phyloP scores from a whole-genome alignment of 31 red algal species.

The Odonthalia washingtoniensis region DNA sequence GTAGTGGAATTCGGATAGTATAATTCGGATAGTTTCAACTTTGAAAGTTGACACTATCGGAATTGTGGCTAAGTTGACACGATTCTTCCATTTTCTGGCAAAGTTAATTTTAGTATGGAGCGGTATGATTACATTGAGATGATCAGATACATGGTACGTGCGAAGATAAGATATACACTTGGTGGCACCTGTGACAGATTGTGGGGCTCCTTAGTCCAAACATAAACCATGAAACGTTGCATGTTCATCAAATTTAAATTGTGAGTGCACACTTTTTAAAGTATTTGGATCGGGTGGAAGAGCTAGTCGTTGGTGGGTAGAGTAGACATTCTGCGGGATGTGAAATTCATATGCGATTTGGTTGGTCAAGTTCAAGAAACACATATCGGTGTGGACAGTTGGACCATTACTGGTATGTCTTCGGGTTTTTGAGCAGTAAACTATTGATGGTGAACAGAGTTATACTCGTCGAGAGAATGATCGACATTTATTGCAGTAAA shows the following conservation, averaged over 20 bases:
- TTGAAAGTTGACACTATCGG: no score
- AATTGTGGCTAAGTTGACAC: no score
- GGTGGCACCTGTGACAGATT: slow-evolving; percentile 39
- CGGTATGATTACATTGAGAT: background rate
- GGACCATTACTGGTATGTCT: no score
- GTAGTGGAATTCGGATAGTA: no score
- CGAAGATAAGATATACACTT: slow-evolving; percentile 4
- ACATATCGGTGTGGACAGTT: no score
- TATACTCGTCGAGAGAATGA: no score
- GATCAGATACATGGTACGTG: background rate
- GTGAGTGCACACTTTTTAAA: background rate
- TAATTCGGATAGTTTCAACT: no score
- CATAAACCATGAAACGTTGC: slow-evolving; percentile 14
- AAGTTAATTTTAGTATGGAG: no score
- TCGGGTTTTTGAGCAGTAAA: no score
- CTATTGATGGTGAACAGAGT: no score
- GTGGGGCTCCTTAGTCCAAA: slow-evolving; percentile 3
- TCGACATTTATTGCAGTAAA: background rate
- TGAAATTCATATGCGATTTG: background rate
- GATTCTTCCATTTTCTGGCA: no score
- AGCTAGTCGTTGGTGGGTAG: background rate
- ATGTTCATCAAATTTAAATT: background rate
- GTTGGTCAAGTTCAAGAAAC: background rate
- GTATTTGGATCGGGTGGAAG: background rate
- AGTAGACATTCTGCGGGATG: background rate